A percentile compares a stretch with the other conserved stretches of the same genome.
phyloP scores from a whole-genome alignment of 495 filamentous ascomycete species.

The Glonium stellatum region DNA sequence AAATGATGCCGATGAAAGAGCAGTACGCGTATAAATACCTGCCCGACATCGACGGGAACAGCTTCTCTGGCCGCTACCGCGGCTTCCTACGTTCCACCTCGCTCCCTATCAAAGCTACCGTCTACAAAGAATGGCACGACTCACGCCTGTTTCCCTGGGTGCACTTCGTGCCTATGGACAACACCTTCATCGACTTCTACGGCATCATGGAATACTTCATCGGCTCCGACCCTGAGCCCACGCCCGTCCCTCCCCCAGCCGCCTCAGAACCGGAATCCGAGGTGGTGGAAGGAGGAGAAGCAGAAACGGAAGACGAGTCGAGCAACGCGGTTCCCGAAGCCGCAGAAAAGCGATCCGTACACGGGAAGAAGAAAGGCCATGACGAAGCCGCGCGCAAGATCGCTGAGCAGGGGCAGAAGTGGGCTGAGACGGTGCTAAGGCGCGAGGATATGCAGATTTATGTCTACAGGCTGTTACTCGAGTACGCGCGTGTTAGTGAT shows the following conservation, averaged over 20 bases:
- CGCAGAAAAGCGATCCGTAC: neutral
- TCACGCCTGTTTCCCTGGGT: constrained; percentile 33
- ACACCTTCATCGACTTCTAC: constrained; percentile 66
- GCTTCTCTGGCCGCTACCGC: constrained; percentile 31
- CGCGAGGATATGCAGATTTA: constrained; percentile 31
- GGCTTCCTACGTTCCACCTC: constrained; percentile 23
- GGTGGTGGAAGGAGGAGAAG: too few species aligned
- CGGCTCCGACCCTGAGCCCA: constrained; percentile 33
- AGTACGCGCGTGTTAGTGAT: constrained; percentile 27
- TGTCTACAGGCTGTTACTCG: constrained; percentile 24
- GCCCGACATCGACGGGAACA: constrained; percentile 37
- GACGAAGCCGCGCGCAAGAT: constrained; percentile 20
- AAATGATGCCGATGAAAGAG: constrained; percentile 18
- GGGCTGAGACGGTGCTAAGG: constrained; percentile 26
- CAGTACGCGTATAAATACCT: constrained; percentile 35
- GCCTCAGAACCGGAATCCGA: too few species aligned
- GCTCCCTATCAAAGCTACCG: constrained; percentile 37
- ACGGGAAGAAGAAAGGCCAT: constrained; percentile 4
- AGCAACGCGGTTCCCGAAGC: neutral
- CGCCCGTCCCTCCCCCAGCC: too few species aligned
- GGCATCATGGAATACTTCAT: constrained; percentile 76
- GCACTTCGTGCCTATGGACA: constrained; percentile 73
- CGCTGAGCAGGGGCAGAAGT: constrained; percentile 14
- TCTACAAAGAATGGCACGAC: constrained; percentile 40
- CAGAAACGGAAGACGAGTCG: neutral